Evolutionary conservation across 2,329 filamentous ascomycete species (phyloP), one percentile per base, ranked within the genome.

Genomic region (Plectosphaerella sp.): DNA sequence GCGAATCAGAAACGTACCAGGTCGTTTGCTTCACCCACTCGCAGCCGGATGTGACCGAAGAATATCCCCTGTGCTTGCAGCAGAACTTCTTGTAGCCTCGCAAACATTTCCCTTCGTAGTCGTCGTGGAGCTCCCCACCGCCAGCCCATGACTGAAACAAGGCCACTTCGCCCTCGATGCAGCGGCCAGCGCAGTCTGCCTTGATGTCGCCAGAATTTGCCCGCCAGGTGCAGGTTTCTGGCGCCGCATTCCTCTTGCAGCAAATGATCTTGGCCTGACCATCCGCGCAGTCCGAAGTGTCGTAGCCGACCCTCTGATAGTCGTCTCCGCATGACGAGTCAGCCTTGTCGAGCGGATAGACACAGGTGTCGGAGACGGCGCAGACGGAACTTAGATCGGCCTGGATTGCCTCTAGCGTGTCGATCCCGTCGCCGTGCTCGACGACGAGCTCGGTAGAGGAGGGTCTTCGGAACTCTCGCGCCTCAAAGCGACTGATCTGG

Each of bases 401-500:
- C 41, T 43, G 9, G 15, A 43, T 43, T 20, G 15, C 16, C 41
- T 43, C 41, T 5, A 43, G 41, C n/a, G 15, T 3, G 41, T 43
- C 41, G 15, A 18, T 11, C n/a, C 41, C 41, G 16, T 43, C 41
- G 15, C 41, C 41, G 41, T 43, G 41, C n/a, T 43, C 41, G 41
- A 43, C 41, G 10, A 43, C 41, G n/a, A n/a, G 41, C 4, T 16
- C 16, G 16, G 41, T n/a, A 11, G 14, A 5, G 15, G 18, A 10
- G 3, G 41, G 41, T 18, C 18, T 43, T n/a, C 18, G 16, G 41
- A 43, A 43, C 16, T 43, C 41, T 43, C 16, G 14, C 9, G 41
- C 41, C 41, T 43, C 41, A 20, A 43, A 43, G 41, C 41, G 41
- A 20, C 41, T 43, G 10, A 67, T 54, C 37, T 67, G 63, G 8